Evolutionary conservation across 73 alveolate genomes (phyloP), one percentile per base, ranked within the genome.

Genomic region (Durusdinium trenchii): DNA sequence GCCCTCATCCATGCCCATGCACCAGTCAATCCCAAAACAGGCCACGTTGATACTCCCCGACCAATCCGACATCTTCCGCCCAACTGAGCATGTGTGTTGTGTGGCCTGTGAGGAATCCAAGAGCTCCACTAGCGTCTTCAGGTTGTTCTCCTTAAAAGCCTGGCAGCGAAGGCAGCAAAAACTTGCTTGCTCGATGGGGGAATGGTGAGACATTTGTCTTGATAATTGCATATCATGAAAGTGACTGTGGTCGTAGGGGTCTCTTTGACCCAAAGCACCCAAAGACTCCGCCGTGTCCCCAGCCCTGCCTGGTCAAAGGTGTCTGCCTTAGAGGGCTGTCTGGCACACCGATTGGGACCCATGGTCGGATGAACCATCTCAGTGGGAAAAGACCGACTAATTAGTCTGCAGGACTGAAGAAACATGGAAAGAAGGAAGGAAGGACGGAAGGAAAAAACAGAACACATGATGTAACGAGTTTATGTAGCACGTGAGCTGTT

Each of bases 111-210:
- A 32, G 50, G 91, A 81, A 47, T 47, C 67, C 91, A 81, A 48
- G 71, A 81, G 50, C 71, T 81, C 91, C 9, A 81, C 91, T 67
- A 81, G 6, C 18, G 35, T 48, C 71, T 0, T 3, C 43, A 81
- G 91, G 91, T 81, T 67, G 35, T 81, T 81, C 71, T 26, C 35
- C 46, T 81, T 64, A 30, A 81, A 81, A 30, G 91, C 91, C 91
- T 78, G 28, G 45, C 69, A n/a, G n/a, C n/a, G n/a, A 60, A 60
- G 3, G 3, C 73, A 23, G n/a, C 73, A 60, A 23, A 32, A 23
- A 57, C 1, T 32, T 60, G 73, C 30, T 23, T 32, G 4, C n/a
- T 60, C n/a, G 1, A n/a, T n/a, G n/a, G n/a, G 0, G 30, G 3
- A 60, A 60, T 60, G n/a, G 18, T 32, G 73, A 32, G 30, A 60